Percentiles rank a stretch among this genome's conserved stretches.
These are phyloP conservation scores for Amanita pallidorosea DNA, from an alignment of 768 basidiomycete species.

Conservation along the genomic window DNA sequence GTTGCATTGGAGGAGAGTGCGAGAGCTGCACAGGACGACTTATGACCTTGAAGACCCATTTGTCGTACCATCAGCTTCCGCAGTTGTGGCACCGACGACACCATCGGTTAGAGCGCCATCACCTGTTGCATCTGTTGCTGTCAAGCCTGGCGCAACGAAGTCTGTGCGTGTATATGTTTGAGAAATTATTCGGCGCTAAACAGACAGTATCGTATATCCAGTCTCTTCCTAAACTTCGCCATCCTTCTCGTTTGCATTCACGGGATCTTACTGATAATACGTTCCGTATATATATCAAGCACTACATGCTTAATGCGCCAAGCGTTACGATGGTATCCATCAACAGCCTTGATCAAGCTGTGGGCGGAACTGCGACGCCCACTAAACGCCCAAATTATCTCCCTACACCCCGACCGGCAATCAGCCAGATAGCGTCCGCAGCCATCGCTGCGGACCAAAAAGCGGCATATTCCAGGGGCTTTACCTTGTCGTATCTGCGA, in stretches of 20 bases:
- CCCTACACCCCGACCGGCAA: neutral
- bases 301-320: conserved; percentile 61
- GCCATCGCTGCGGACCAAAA: conserved; percentile 10
- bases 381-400: conserved; percentile 8
- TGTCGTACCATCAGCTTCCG: conserved; percentile 25
- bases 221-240: conserved; percentile 43
- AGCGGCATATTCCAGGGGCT: conserved; percentile 27
- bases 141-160: conserved; percentile 11
- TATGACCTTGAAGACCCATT: conserved; percentile 45
- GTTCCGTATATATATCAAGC: conserved; percentile 67
- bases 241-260: conserved; percentile 59
- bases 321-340: conserved; percentile 6
- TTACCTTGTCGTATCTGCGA: conserved; percentile 64
- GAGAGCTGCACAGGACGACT: conserved; percentile 36
- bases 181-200: neutral
- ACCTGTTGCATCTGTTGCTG: conserved; percentile 11
- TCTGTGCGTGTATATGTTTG: conserved; percentile 4
- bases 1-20: conserved; percentile 41
- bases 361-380: conserved; percentile 11
- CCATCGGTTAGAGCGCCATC: conserved; percentile 6
- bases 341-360: conserved; percentile 10
- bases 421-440: conserved; percentile 11
- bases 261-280: conserved; percentile 61
- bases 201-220: neutral
- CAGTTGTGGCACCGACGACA: conserved; percentile 3